Evolutionary conservation across 345 rosid genomes (phyloP), one percentile per base, ranked within the genome.

Genomic region (Ceriops decandra): DNA sequence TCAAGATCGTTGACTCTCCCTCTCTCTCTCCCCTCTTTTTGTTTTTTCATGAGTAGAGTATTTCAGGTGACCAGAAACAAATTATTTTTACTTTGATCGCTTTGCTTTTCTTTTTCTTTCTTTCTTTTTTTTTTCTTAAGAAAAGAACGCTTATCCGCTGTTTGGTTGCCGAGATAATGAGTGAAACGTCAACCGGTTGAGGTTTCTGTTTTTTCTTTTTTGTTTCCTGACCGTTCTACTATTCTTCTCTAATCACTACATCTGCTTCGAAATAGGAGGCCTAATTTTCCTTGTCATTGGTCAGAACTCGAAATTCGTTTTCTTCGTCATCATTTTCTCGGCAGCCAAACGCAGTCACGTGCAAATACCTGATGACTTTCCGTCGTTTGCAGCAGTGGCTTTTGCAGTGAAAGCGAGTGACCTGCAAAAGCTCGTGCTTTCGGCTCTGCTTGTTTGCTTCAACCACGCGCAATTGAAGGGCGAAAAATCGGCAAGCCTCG

Each of bases 1-100:
- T n/a, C 82, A 82, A 62, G 63, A 36, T 52, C 71, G 38, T 53
- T 52, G 64, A 47, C 65, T 69, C 60, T 82, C 61, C 11, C 51
- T 64, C 52, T 33, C 24, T 42, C 47, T 42, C 47, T 42, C 16
- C 47, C 1, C 46, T 46, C 52, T 33, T 9, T 11, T 13, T 38
- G 2, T 38, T 0, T 42, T 2, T 42, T 11, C 11, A 1, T 38
- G 47, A 11, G 35, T 42, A 24, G 16, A 3, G 11, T 32, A n/a
- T 13, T n/a, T 26, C 24, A 69, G 61, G 61, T 62, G 35, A 62
- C 30, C 19, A 42, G 63, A 24, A 11, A 0, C 58, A 7, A 10
- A 8, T 27, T 8, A 38, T 24, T 38, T 10, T 16, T 1, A 28
- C 13, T 49, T 51, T 46, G 8, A 2, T 32, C 17, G 57, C n/a